A percentile compares a stretch with the other conserved stretches of the same genome.
phyloP scores from a whole-genome alignment of 1,284 basidiomycete genomes.

The Serendipita sp. region DNA sequence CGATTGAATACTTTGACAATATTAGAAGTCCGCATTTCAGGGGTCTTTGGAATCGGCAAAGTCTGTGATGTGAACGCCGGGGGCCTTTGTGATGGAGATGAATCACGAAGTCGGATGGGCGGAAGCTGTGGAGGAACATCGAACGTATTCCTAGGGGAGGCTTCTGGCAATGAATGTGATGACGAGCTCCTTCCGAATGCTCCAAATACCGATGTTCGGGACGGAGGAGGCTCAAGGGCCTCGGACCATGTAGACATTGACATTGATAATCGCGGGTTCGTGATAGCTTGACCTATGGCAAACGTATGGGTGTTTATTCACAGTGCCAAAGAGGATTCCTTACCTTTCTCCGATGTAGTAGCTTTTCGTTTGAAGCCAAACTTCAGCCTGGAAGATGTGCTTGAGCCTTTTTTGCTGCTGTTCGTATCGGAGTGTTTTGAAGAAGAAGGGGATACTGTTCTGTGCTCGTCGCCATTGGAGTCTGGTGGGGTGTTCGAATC shows the following conservation, averaged over 20 bases:
- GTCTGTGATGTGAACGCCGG: background rate
- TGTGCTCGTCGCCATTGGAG: background rate
- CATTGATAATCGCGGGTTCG: background rate
- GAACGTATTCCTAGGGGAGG: background rate
- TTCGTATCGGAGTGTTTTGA: background rate
- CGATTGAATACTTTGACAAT: background rate
- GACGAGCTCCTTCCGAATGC: background rate
- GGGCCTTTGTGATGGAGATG: background rate
- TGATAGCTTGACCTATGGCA: background rate
- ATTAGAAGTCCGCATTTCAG: constrained; percentile 2
- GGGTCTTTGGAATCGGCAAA: constrained; percentile 1
- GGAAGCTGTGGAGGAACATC: background rate
- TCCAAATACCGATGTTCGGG: background rate
- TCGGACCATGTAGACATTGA: background rate
- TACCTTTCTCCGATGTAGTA: background rate
- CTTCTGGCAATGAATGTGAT: background rate
- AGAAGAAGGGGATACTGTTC: background rate
- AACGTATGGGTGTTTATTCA: background rate
- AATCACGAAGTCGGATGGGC: background rate
- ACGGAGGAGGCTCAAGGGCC: background rate
- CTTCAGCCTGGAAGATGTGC: background rate
- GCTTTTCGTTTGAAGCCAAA: background rate
- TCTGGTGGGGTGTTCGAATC: background rate
- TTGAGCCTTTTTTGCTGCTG: background rate
- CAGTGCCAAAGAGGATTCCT: background rate